A percentile compares a stretch with the other conserved stretches of the same genome.
Conservation (phyloP, 2,329 filamentous ascomycete genomes). For the Cladorrhinum sp. region DNA sequence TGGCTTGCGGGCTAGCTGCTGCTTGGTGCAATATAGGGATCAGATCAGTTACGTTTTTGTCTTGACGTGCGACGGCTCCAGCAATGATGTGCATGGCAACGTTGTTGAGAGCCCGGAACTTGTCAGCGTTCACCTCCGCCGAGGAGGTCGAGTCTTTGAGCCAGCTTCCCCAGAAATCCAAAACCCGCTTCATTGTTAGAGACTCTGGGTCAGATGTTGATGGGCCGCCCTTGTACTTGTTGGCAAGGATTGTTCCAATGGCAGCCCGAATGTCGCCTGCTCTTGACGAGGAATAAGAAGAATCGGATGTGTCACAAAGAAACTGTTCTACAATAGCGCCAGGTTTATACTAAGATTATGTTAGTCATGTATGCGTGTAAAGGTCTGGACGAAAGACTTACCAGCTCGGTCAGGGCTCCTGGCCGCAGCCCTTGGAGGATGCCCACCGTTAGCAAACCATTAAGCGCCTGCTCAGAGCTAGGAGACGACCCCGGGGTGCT, state of each 20-base stretch:
- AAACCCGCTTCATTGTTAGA: slow-evolving; percentile 16
- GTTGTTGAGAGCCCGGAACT: slow-evolving; percentile 20
- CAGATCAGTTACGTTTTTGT: slow-evolving; percentile 34
- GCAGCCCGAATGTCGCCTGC: slow-evolving; percentile 29
- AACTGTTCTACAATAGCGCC: slow-evolving; percentile 22
- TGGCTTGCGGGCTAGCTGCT: slow-evolving; percentile 30
- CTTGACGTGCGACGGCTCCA: slow-evolving; percentile 33
- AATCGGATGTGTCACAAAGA: slow-evolving; percentile 19
- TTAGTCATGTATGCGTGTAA: slow-evolving; percentile 10
- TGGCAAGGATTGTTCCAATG: slow-evolving; percentile 42
- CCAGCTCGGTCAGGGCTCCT: slow-evolving; percentile 25
- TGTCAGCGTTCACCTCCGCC: slow-evolving; percentile 1
- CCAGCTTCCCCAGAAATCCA: slow-evolving; percentile 25
- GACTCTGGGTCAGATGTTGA: slow-evolving; percentile 21
- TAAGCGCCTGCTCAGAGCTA: background rate
- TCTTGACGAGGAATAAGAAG: slow-evolving; percentile 8
- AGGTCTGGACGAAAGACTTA: slow-evolving; percentile 14
- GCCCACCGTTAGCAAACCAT: slow-evolving; percentile 25
- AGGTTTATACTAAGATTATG: slow-evolving; percentile 23
- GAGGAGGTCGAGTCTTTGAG: slow-evolving; percentile 17
- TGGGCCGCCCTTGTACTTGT: slow-evolving; percentile 39
- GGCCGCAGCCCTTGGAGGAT: slow-evolving; percentile 33
- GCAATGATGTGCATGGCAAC: slow-evolving; percentile 30
- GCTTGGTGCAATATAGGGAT: slow-evolving; percentile 31
- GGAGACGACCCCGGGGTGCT: background rate